Evolutionary conservation across 2,329 filamentous ascomycete genomes (phyloP).

Genomic region (Penicillium sp.): DNA sequence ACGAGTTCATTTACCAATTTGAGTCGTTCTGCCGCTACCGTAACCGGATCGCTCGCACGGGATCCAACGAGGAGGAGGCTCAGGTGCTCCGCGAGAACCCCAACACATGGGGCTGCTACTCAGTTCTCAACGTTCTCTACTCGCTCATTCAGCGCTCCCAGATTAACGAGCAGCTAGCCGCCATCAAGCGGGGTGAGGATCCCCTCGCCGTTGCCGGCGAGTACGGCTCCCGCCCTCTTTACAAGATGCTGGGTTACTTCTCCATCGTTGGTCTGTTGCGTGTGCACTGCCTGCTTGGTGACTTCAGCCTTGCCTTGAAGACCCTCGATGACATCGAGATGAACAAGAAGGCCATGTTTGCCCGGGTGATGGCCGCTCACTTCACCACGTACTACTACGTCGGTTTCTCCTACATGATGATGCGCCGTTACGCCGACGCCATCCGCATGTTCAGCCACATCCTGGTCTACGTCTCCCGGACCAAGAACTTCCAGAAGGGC

Average conservation of each 20-base stretch:
- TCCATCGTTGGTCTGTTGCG: constrained; percentile 96
- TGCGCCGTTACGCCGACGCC: constrained; percentile 97
- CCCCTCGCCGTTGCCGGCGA: constrained; percentile 84
- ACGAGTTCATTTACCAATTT: constrained; percentile 99
- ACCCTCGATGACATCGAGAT: constrained; percentile 99
- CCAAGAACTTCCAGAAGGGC: constrained; percentile 99
- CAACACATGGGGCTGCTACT: constrained; percentile 99
- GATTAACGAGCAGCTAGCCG: constrained; percentile 94
- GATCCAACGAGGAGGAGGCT: constrained; percentile 87
- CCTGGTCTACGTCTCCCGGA: constrained; percentile 95
- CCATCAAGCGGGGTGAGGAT: constrained; percentile 93
- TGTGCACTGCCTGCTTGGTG: constrained; percentile 92
- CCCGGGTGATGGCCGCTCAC: constrained; percentile 97
- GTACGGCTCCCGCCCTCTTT: constrained; percentile 90
- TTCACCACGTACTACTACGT: constrained; percentile 99
- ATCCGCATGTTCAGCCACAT: constrained; percentile 99
- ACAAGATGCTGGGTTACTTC: constrained; percentile 99
- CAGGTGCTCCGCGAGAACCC: constrained; percentile 91
- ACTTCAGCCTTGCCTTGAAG: constrained; percentile 97
- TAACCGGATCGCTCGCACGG: constrained; percentile 79
- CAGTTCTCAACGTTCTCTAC: constrained; percentile 97
- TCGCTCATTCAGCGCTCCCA: constrained; percentile 97
- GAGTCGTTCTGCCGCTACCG: constrained; percentile 99
- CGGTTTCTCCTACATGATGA: constrained; percentile 99
- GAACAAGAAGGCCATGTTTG: constrained; percentile 99